These are phyloP conservation scores for Penstemon barbatus DNA, from an alignment of 257 asterid species.

Conservation along the genomic window DNA sequence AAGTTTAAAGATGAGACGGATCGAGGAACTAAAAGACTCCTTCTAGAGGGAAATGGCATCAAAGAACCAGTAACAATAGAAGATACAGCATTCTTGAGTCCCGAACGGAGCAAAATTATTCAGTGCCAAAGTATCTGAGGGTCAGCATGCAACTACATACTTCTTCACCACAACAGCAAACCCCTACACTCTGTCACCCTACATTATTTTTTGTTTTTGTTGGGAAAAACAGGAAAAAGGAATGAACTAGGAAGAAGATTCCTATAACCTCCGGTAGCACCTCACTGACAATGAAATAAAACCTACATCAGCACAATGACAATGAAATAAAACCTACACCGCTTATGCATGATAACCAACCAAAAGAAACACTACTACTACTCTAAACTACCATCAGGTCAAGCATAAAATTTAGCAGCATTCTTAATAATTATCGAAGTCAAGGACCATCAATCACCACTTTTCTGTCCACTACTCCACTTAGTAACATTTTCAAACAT, in stretches of 20 bases:
- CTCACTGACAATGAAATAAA: neutral
- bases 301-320: neutral
- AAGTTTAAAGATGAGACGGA: constrained; percentile 3
- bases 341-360: neutral
- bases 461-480: neutral
- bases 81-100: neutral
- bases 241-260: constrained; percentile 12
- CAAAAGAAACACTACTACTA: neutral
- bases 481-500: neutral
- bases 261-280: constrained; percentile 4
- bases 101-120: neutral
- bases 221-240: neutral
- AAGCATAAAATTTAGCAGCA: constrained; percentile 4
- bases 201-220: too few species aligned
- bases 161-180: neutral
- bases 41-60: neutral
- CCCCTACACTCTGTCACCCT: neutral
- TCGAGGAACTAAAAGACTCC: neutral
- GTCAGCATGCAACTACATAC: neutral
- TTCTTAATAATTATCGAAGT: too few species aligned
- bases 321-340: neutral
- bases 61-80: constrained; percentile 4
- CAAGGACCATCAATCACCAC: neutral
- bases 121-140: neutral
- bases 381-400: constrained; percentile 1